Conservation (phyloP, 306 rosid genomes). For the Prunus mongolica region DNA sequence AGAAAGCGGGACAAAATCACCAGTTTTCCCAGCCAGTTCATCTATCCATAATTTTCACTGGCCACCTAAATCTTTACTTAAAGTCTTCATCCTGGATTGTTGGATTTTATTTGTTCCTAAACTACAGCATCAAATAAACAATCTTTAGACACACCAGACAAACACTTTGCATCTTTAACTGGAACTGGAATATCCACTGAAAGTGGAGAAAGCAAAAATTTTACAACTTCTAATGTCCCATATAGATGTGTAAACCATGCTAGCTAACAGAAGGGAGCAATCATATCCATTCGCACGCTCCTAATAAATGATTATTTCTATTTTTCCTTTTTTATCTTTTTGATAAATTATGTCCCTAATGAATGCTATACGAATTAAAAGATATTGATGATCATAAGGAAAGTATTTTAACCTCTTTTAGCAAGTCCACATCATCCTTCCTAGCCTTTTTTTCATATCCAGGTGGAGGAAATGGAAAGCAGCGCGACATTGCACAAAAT, state of each 20-base stretch:
- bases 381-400: slow-evolving; percentile 20
- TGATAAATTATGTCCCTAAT: background rate
- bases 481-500: slow-evolving; percentile 96
- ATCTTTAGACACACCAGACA: background rate
- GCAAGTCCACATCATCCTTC: slow-evolving; percentile 56
- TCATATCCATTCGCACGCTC: background rate
- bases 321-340: background rate
- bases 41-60: slow-evolving; percentile 9
- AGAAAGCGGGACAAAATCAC: background rate
- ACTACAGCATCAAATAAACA: background rate
- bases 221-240: background rate
- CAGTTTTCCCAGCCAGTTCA: background rate
- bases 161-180: background rate
- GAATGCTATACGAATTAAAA: slow-evolving; percentile 20
- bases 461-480: slow-evolving; percentile 93
- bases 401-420: slow-evolving; percentile 61
- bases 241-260: background rate
- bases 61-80: slow-evolving; percentile 17
- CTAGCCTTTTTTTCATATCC: slow-evolving; percentile 85
- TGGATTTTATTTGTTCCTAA: background rate
- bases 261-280: slow-evolving; percentile 1
- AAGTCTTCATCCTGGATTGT: background rate
- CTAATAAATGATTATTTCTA: background rate
- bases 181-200: background rate
- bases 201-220: background rate